These are phyloP conservation scores for Byssochlamys sp. DNA, from an alignment of 2,329 filamentous ascomycete species.

Conservation along the genomic window DNA sequence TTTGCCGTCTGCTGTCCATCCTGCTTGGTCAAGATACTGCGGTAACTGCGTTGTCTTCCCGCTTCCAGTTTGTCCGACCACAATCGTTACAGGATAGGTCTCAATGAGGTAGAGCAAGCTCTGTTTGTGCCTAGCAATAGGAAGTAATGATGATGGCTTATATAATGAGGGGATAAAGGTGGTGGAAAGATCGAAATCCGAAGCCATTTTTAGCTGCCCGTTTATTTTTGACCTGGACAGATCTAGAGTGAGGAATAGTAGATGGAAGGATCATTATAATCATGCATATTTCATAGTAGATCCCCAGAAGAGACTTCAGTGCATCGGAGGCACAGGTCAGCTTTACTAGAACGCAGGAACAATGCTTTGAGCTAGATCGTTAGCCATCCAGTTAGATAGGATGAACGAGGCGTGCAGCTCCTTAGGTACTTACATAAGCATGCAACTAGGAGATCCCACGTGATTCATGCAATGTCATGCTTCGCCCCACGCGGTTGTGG, in stretches of 20 bases:
- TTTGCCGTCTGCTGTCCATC: slow-evolving; percentile 79
- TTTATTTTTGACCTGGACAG: not conserved
- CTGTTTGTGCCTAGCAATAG: slow-evolving; percentile 74
- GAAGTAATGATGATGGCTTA: slow-evolving; percentile 72
- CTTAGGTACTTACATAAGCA: not conserved
- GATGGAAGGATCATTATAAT: not conserved
- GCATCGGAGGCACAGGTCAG: not conserved
- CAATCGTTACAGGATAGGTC: slow-evolving; percentile 70
- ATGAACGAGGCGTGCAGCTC: not conserved
- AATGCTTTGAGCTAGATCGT: not conserved
- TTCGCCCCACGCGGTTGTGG: not conserved
- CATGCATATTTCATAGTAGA: not conserved
- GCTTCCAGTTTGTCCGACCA: slow-evolving; percentile 87
- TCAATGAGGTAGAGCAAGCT: slow-evolving; percentile 78
- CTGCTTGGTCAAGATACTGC: slow-evolving; percentile 76
- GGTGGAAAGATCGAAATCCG: slow-evolving; percentile 35
- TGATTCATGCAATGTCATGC: not conserved
- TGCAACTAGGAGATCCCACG: not conserved
- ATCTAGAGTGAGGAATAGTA: not conserved
- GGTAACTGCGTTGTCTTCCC: slow-evolving; percentile 95
- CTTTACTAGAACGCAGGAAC: not conserved
- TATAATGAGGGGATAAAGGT: slow-evolving; percentile 68
- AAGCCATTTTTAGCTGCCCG: slow-evolving; percentile 24
- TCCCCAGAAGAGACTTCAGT: not conserved
- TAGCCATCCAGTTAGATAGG: not conserved